Evolutionary conservation across 140 eudicot genomes (phyloP), one percentile per base, ranked within the genome.

Genomic region (Stevia rebaudiana): DNA sequence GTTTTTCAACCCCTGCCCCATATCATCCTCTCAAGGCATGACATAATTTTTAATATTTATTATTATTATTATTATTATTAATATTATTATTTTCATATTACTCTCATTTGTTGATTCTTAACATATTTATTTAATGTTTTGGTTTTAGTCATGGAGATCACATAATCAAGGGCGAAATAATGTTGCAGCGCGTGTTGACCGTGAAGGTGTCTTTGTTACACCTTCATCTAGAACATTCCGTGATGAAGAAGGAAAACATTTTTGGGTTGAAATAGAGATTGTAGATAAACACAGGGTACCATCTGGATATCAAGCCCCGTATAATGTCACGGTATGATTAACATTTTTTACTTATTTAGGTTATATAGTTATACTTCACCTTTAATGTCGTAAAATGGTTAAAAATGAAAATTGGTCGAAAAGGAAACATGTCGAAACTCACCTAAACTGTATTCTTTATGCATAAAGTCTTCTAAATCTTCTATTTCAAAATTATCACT

Each of bases 1-100:
- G 99, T 84, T 92, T 92, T 68, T 92, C 99, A 6, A 92, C 95
- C 24, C 97, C 97, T 43, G 62, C 94, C 39, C 88, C 96, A 31
- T 84, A 92, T 78, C 96, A 92, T 82, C 97, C 97, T 12, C 95
- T 92, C 75, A 92, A 92, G 97, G 99, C 50, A 82, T 16, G 82
- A 55, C 41, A 54, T 42, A 30, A 63, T 39, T 39, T 36, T 30
- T n/a, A n/a, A n/a, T n/a, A n/a, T n/a, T n/a, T n/a, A n/a, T n/a
- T n/a, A n/a, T n/a, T n/a, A n/a, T n/a, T n/a, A n/a, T n/a, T n/a
- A n/a, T n/a, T n/a, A n/a, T n/a, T n/a, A n/a, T n/a, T n/a, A n/a
- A n/a, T n/a, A n/a, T n/a, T n/a, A n/a, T n/a, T 50, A 10, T 42
- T 33, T 36, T 22, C 16, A 48, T 55, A 41, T 46, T 25, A 12